Base-by-base conservation (phyloP, 2,329 filamentous ascomycete genomes). In the Ceratocystis cacaofunesta region DNA sequence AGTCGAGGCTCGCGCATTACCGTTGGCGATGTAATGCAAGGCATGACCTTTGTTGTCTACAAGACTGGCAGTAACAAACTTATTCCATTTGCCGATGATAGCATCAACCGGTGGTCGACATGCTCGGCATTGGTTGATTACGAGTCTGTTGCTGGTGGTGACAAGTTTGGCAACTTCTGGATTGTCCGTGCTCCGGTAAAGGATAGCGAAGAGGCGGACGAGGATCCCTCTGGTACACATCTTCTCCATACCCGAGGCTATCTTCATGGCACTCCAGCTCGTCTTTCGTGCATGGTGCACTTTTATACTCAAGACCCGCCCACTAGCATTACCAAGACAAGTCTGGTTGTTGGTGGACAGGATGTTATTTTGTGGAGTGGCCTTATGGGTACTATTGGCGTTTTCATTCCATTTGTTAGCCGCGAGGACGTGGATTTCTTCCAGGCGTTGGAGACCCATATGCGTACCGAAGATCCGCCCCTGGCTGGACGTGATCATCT, bases 81-180 rank as follows among this genome's bases (percentile, higher is more conserved):
- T 61, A 95, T 99, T 67, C 89, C 92, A 0, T 99, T 99, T 71
- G 89, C 84, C 19, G 94, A 99, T 72, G 94, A 99, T 73, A 88
- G 86, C 5, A 82, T 96, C 68, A 82, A 91, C 62, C 85, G 94
- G 41, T 97, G 92, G 89, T 95, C 90, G 1, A 95, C 90, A 0
- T 89, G 89, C 70, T 88, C 89, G 0, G 83, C 91, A 2, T 96
- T 99, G 90, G 86, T 97, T 1, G 94, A 99, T 76, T 99, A 99
- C 75, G 94, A 99, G 74, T 95, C 94, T 0, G 85, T 89, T 28
- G 92, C 91, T 2, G 94, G 92, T 44, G 92, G 92, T 44, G 94
- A 99, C 78, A 97, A 96, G 73, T 99, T 99, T 70, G 95, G 94
- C 68, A 99, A 99, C 71, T 76, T 99, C 17, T 99, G 91, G 86